A percentile compares a stretch with the other conserved stretches of the same genome.
phyloP scores from a whole-genome alignment of 805 yeast species.

The Candida quercuum region DNA sequence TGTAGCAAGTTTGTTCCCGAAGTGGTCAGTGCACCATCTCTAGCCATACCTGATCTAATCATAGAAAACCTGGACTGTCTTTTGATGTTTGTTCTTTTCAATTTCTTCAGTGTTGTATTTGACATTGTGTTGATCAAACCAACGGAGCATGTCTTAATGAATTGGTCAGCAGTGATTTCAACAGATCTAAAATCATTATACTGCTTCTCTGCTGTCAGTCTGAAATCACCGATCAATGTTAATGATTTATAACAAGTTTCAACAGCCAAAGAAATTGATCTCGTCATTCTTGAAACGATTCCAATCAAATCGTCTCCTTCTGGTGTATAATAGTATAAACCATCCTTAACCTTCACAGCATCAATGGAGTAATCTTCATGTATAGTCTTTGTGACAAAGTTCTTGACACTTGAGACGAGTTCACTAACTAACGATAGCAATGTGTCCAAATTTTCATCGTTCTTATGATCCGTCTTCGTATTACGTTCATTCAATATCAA shows the following conservation, averaged over 20 bases:
- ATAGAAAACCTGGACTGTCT: conserved; percentile 31
- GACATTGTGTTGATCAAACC: conserved; percentile 46
- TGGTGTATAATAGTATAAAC: conserved; percentile 47
- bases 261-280: conserved; percentile 44
- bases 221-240: conserved; percentile 61
- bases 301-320: conserved; percentile 65
- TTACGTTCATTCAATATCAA: conserved; percentile 25
- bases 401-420: conserved; percentile 58
- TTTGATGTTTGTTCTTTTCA: conserved; percentile 18
- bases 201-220: conserved; percentile 49
- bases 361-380: conserved; percentile 28
- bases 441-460: conserved; percentile 46
- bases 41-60: conserved; percentile 25
- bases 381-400: conserved; percentile 51
- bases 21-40: conserved; percentile 15
- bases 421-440: conserved; percentile 57
- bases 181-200: conserved; percentile 61
- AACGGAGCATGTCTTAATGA: conserved; percentile 54
- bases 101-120: conserved; percentile 17
- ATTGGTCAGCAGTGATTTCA: conserved; percentile 53
- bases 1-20: conserved; percentile 29
- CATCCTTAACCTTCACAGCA: conserved; percentile 14
- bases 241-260: conserved; percentile 46
- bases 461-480: conserved; percentile 14
- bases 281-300: conserved; percentile 55